Conservation (phyloP, 177 flowering plant genomes). For the Vitis hybrid region DNA sequence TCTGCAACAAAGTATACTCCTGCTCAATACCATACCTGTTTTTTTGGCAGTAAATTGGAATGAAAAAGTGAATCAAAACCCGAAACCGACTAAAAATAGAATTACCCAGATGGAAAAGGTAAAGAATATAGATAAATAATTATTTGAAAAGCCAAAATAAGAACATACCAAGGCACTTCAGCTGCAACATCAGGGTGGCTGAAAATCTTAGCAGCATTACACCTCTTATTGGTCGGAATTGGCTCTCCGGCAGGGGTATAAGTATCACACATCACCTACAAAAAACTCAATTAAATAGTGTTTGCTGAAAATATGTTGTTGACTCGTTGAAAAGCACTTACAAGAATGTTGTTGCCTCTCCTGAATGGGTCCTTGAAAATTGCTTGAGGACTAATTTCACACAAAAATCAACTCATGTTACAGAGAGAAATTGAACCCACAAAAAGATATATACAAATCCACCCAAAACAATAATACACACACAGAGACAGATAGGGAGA, state of each 20-base stretch:
- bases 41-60: neutral
- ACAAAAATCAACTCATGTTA: neutral
- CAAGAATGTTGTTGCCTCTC: slow-evolving; percentile 23
- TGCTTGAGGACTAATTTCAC: slow-evolving; percentile 19
- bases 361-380: slow-evolving; percentile 27
- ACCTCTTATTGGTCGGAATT: slow-evolving; percentile 27
- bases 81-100: too few species aligned
- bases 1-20: slow-evolving; percentile 25
- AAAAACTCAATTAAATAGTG: neutral
- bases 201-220: slow-evolving; percentile 22
- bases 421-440: neutral
- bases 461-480: too few species aligned
- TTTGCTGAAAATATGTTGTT: neutral
- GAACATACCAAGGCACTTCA: slow-evolving; percentile 19
- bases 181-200: slow-evolving; percentile 19
- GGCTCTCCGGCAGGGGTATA: slow-evolving; percentile 31
- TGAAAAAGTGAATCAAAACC: neutral
- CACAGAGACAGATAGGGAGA: too few species aligned
- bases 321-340: slow-evolving; percentile 6
- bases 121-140: neutral
- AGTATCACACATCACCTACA: slow-evolving; percentile 24
- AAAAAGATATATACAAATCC: neutral
- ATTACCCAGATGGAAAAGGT: neutral
- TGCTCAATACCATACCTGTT: slow-evolving; percentile 29
- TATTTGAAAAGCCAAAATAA: neutral